phyloP scores from a whole-genome alignment of 2,329 filamentous ascomycete species.

The Exophiala bonariae region DNA sequence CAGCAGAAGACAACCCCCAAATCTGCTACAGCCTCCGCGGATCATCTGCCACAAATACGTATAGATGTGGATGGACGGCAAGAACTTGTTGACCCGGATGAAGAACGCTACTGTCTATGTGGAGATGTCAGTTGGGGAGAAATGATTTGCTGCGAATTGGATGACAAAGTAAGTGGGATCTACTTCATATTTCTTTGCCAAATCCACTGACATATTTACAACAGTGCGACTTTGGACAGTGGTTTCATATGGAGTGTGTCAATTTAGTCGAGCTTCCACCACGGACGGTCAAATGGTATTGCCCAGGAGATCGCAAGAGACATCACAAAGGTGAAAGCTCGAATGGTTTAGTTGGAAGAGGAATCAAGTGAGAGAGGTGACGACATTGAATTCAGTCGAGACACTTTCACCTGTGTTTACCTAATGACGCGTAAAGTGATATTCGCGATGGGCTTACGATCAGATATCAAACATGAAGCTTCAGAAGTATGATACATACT shows the following conservation, averaged over 20 bases:
- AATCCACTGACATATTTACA: constrained; percentile 1
- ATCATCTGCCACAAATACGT: constrained; percentile 36
- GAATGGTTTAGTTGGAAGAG: constrained; percentile 29
- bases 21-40: constrained; percentile 20
- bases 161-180: constrained; percentile 45
- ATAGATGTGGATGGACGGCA: constrained; percentile 50
- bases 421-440: no score
- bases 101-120: constrained; percentile 65
- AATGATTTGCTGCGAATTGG: constrained; percentile 67
- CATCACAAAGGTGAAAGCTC: constrained; percentile 39
- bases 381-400: no score
- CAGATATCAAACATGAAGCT: no score
- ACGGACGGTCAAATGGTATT: constrained; percentile 66
- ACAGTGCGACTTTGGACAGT: constrained; percentile 63
- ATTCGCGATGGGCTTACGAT: no score
- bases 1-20: constrained; percentile 41
- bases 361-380: constrained; percentile 22
- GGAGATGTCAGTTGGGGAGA: constrained; percentile 64
- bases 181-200: background rate
- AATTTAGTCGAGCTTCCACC: constrained; percentile 58
- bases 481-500: no score
- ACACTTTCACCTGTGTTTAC: no score
- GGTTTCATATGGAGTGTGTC: constrained; percentile 66
- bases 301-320: constrained; percentile 60
- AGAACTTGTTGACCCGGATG: constrained; percentile 59